These are phyloP conservation scores for Tremella yokohamensis DNA, from an alignment of 768 basidiomycete species.

Conservation along the genomic window DNA sequence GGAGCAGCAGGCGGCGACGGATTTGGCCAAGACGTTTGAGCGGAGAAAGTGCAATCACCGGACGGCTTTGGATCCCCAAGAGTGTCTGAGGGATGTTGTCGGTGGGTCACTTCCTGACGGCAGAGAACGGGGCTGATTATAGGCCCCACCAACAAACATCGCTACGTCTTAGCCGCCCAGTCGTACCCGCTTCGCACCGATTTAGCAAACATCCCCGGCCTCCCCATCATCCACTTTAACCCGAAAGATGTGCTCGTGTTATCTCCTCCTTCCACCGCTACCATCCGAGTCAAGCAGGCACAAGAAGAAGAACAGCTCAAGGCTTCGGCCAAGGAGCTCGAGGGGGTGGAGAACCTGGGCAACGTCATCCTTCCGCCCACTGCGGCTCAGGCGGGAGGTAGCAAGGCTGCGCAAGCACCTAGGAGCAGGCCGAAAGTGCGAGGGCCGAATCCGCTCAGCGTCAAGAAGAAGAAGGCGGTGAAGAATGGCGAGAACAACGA, in stretches of 20 bases:
- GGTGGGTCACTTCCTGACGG: conserved; percentile 56
- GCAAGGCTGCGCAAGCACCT: not conserved
- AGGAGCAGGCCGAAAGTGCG: conserved; percentile 61
- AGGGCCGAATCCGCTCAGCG: conserved; percentile 84
- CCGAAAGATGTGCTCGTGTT: conserved; percentile 82
- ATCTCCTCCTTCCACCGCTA: conserved; percentile 80
- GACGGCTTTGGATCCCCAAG: conserved; percentile 73
- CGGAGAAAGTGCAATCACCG: conserved; percentile 91
- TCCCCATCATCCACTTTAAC: conserved; percentile 87
- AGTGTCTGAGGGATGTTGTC: conserved; percentile 75
- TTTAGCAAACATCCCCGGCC: conserved; percentile 72
- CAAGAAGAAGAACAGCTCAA: conserved; percentile 59
- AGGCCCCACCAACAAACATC: conserved; percentile 71
- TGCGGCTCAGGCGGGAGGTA: not conserved
- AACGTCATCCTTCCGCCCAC: conserved; percentile 29
- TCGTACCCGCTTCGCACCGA: conserved; percentile 66
- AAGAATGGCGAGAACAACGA: not conserved
- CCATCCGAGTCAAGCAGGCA: conserved; percentile 64
- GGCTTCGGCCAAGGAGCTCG: conserved; percentile 52
- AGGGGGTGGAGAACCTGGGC: conserved; percentile 18
- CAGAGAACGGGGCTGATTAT: not conserved
- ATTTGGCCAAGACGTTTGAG: conserved; percentile 90
- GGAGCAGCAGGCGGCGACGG: conserved; percentile 67
- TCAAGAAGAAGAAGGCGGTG: conserved; percentile 67
- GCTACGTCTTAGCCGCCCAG: conserved; percentile 85